Conservation (phyloP, 208 protist genomes). For the Wallacemonas sp. region DNA sequence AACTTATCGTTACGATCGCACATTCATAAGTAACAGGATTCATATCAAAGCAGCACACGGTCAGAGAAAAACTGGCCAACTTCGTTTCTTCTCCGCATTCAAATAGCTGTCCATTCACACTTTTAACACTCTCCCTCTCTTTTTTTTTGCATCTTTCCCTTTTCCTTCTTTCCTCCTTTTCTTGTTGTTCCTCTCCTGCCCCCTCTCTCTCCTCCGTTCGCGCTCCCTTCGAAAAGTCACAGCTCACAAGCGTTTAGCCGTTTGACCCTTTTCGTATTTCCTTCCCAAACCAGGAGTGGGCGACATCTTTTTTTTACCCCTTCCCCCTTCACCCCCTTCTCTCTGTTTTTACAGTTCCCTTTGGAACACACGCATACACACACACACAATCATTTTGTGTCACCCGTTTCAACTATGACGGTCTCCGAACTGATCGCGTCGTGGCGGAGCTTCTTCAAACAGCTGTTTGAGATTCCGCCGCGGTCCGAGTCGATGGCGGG, state of each 20-base stretch:
- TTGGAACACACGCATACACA: background rate
- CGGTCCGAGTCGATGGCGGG: constrained; percentile 50
- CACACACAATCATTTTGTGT: background rate
- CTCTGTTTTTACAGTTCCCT: background rate
- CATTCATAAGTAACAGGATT: no score
- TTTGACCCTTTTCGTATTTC: no score
- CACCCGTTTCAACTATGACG: background rate
- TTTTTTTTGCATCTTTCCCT: background rate
- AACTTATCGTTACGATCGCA: no score
- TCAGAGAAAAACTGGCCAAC: no score
- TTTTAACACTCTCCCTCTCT: constrained; percentile 11
- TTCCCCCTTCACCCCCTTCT: background rate
- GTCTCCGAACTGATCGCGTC: constrained; percentile 1
- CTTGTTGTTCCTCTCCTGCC: constrained; percentile 13
- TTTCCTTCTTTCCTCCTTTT: constrained; percentile 8
- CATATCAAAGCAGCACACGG: no score
- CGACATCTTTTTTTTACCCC: background rate
- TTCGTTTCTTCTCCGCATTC: no score
- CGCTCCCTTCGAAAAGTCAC: background rate
- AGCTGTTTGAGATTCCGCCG: constrained; percentile 18
- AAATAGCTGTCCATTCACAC: constrained; percentile 18
- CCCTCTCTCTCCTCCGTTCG: background rate
- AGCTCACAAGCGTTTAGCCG: no score
- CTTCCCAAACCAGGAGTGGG: background rate
- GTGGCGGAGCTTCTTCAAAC: constrained; percentile 5